phyloP scores from a whole-genome alignment of 768 basidiomycete species.

The Boletus rubropictus region DNA sequence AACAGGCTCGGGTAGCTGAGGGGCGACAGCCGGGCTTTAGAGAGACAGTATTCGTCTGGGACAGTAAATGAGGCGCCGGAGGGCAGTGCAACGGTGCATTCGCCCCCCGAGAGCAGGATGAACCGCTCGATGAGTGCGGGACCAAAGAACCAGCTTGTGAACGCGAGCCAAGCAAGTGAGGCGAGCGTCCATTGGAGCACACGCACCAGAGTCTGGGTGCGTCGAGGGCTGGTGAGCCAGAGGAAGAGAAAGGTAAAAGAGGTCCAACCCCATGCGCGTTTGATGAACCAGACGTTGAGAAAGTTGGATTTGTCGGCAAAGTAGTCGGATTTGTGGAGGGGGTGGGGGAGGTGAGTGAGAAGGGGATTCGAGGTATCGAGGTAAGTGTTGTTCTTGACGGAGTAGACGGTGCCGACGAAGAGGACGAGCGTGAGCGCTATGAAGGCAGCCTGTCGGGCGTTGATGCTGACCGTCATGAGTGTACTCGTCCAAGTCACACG shows the following conservation, averaged over 20 bases:
- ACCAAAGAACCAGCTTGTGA: slow-evolving; percentile 87
- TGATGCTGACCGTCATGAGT: slow-evolving; percentile 20
- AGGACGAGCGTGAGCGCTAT: slow-evolving; percentile 42
- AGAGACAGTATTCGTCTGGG: slow-evolving; percentile 53
- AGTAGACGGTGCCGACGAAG: slow-evolving; percentile 59
- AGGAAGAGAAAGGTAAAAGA: slow-evolving; percentile 55
- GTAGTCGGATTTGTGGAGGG: slow-evolving; percentile 54
- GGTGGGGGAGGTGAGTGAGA: slow-evolving; percentile 64
- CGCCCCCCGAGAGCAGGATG: slow-evolving; percentile 60
- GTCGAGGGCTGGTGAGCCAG: slow-evolving; percentile 52
- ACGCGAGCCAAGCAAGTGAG: slow-evolving; percentile 64
- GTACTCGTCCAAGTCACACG: too few relatives aligned
- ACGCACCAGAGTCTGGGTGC: slow-evolving; percentile 37
- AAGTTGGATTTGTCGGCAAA: slow-evolving; percentile 78
- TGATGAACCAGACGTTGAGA: slow-evolving; percentile 85
- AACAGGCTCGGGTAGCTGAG: slow-evolving; percentile 62
- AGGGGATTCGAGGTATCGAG: slow-evolving; percentile 82
- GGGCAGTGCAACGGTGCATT: slow-evolving; percentile 66
- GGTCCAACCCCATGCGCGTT: slow-evolving; percentile 90
- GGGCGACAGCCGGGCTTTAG: slow-evolving; percentile 46
- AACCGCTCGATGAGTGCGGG: slow-evolving; percentile 69
- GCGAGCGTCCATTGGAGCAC: slow-evolving; percentile 51
- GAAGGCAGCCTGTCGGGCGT: slow-evolving; percentile 33
- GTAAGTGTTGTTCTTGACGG: slow-evolving; percentile 57
- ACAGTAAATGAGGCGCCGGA: slow-evolving; percentile 48